Base-by-base conservation (phyloP, 2,329 filamentous ascomycete genomes). In the Cercospora sesami region DNA sequence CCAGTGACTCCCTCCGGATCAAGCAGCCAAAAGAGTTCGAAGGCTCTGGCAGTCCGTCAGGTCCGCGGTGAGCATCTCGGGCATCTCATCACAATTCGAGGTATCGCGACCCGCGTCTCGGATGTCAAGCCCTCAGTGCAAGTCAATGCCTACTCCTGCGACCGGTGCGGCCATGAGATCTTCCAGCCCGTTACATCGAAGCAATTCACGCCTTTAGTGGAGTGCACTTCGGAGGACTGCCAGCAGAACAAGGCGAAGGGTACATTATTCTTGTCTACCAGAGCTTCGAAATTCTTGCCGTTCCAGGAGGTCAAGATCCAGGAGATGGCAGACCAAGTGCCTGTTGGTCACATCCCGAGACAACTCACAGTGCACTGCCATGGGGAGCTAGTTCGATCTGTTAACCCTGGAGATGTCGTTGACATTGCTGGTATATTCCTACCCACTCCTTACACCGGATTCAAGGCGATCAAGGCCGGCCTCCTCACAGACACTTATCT, bases 271-370 rank as follows among this genome's bases (percentile, higher is more conserved):
- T 88, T 96, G 42, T 97, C 94, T 0, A 96, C 94, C n/a, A 88
- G 95, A 75, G 95, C 94, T 0, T 97, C 94, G 62, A 99, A 98
- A 77, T 99, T 98, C 77, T 83, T 97, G 76, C 93, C 95, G 3
- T 99, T 99, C 83, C 95, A 99, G 80, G 95, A 99, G 80, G 89
- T 98, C 81, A 98, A 98, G 83, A 93, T 99, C 66, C 95, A 99
- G 81, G 95, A 99, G 79, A 92, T 98, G 89, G 93, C 95, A n/a
- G 95, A 99, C 79, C 95, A 99, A 80, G 95, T 99, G 0, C 95
- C 95, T 7, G 96, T 99, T 71, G 95, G 95, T 61, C 95, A 99
- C 78, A 99, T 99, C 75, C 95, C 95, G 33, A 89, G 95, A 68
- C 93, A 93, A 66, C 83, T 99, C 70, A 98, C 94, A 0, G 84